These are phyloP conservation scores for Colletotrichum sp. DNA, from an alignment of 2,329 filamentous ascomycete species.

Conservation along the genomic window DNA sequence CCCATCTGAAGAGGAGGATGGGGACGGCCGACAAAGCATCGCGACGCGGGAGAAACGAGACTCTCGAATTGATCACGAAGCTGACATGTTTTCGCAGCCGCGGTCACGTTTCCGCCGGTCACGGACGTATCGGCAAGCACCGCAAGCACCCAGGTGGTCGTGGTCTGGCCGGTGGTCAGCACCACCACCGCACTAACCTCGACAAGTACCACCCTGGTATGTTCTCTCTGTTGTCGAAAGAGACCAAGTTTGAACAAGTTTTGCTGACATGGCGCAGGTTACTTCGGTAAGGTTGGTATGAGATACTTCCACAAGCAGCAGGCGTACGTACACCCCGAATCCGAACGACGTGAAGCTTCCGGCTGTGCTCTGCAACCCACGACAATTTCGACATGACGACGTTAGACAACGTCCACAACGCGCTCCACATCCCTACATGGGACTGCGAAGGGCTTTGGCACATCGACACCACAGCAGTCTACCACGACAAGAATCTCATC, in stretches of 20 bases:
- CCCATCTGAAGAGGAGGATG: neutral
- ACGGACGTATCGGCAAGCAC: conserved; percentile 99
- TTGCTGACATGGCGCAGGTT: conserved; percentile 90
- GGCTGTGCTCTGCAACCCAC: neutral
- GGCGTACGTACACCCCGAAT: conserved; percentile 47
- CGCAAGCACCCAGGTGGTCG: conserved; percentile 86
- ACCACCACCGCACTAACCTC: conserved; percentile 92
- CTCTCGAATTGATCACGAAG: neutral
- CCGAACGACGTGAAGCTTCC: neutral
- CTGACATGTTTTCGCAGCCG: conserved; percentile 61
- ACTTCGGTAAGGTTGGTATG: conserved; percentile 98
- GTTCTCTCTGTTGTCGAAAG: neutral
- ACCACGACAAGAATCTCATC: neutral
- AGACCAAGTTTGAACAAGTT: neutral
- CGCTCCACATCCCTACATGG: neutral
- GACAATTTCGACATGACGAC: neutral
- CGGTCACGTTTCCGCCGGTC: conserved; percentile 97
- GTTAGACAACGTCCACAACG: neutral
- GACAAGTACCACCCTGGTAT: conserved; percentile 71
- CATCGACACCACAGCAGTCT: neutral
- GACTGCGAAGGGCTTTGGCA: neutral
- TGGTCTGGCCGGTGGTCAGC: conserved; percentile 97
- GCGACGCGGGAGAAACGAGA: conserved; percentile 1
- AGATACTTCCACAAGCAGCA: conserved; percentile 95
- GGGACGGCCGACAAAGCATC: neutral